Evolutionary conservation across 805 yeast genomes (phyloP), one percentile per base, ranked within the genome.

Genomic region (Candida chauliodis): DNA sequence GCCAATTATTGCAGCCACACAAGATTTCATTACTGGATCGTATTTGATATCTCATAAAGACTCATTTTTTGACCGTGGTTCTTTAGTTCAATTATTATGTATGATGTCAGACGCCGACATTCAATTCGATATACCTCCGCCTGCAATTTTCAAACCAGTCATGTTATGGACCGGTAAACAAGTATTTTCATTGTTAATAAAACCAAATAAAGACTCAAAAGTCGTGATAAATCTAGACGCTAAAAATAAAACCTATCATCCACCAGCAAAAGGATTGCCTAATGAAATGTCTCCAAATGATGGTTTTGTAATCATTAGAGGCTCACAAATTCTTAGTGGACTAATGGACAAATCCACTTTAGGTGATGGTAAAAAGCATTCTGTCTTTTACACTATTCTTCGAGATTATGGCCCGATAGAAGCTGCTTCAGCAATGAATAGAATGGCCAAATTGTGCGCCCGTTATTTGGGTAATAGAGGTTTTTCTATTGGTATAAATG

Each of bases 391-490:
- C 58, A 88, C 97, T 0, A 93, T 93, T 47, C 66, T 93, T 43
- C 75, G 99, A 64, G 99, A 93, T 58, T 90, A 83, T 59, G 99
- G 99, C n/a, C 85, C 99, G 5, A 84, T 81, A 48, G 96, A 84
- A 51, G 98, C 99, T 1, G 96, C 96, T 3, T 69, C 67, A 18
- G 96, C 98, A 5, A 93, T 93, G 99, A 91, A 95, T 62, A 74
- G 99, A 58, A 90, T 93, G 98, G 96, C 99, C n/a, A 95, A 95
- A 64, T 66, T 95, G 51, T 90, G 98, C 73, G 98, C 99, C 1
- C 73, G 99, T 53, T 93, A 66, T 59, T 70, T 93, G 55, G 99
- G 98, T 44, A 87, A 90, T 55, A 73, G 97, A 40, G 99, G 99
- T 0, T 93, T 93, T 53, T 88, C 96, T 1, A 95, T 93, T 57